Evolutionary conservation across 108 stramenopile species (phyloP).

Genomic region (Nitzschia putrida): DNA sequence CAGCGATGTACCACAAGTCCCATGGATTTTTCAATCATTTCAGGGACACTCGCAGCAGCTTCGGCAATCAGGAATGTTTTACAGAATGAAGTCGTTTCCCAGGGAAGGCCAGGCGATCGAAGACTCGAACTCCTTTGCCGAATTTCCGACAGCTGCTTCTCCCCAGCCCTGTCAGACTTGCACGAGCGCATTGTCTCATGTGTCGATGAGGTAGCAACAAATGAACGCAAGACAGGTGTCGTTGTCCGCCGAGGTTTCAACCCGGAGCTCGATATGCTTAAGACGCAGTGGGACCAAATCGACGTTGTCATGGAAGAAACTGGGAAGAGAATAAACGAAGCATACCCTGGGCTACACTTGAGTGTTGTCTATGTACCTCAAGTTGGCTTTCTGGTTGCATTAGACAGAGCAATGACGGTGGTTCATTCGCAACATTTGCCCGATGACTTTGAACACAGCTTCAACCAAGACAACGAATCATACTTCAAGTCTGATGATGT

Average conservation of each 20-base stretch:
- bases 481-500: slow-evolving; percentile 90
- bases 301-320: slow-evolving; percentile 55
- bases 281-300: slow-evolving; percentile 73
- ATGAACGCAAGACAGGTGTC: slow-evolving; percentile 54
- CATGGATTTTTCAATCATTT: slow-evolving; percentile 66
- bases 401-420: slow-evolving; percentile 60
- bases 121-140: slow-evolving; percentile 43
- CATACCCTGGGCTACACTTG: slow-evolving; percentile 64
- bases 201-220: slow-evolving; percentile 75
- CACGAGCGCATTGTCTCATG: slow-evolving; percentile 59
- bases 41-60: slow-evolving; percentile 60
- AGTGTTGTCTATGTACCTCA: slow-evolving; percentile 90
- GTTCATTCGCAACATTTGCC: slow-evolving; percentile 53
- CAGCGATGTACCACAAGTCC: slow-evolving; percentile 75
- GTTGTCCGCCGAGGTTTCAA: slow-evolving; percentile 77
- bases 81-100: slow-evolving; percentile 48
- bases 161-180: slow-evolving; percentile 45
- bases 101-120: neutral
- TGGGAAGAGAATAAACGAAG: slow-evolving; percentile 53
- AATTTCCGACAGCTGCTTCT: slow-evolving; percentile 53
- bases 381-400: slow-evolving; percentile 85
- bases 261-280: slow-evolving; percentile 78
- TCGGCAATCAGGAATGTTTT: slow-evolving; percentile 55
- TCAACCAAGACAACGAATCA: slow-evolving; percentile 69
- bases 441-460: slow-evolving; percentile 73